Percentiles rank a stretch among this genome's conserved stretches.
phyloP scores from a whole-genome alignment of 78 protist species.

The Chrysochromulina parva region DNA sequence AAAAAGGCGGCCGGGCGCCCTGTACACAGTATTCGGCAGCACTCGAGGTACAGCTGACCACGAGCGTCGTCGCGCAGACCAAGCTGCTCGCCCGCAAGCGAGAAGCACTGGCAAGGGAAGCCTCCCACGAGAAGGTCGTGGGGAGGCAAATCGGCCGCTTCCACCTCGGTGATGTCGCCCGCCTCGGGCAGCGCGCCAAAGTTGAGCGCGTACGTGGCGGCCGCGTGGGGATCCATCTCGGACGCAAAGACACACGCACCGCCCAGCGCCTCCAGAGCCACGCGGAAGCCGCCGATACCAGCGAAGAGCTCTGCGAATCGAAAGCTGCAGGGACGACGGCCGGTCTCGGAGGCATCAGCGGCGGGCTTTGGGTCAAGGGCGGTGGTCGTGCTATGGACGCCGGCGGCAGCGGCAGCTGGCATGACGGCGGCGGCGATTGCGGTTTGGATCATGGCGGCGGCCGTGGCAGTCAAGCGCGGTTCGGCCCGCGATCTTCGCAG shows the following conservation, averaged over 20 bases:
- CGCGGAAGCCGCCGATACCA: constrained; percentile 5
- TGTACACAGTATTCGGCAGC: not conserved
- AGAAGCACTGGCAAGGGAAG: constrained; percentile 14
- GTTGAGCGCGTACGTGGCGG: not conserved
- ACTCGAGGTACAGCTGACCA: no score
- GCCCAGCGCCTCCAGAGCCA: not conserved
- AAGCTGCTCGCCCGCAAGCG: not conserved
- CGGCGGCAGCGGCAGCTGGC: no score
- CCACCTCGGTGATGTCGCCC: not conserved
- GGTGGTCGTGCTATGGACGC: no score
- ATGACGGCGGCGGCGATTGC: no score
- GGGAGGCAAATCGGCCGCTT: not conserved
- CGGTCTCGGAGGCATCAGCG: no score
- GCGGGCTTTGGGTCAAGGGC: no score
- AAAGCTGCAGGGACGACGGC: no score
- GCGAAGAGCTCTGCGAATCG: not conserved
- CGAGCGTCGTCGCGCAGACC: no score
- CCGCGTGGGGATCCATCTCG: not conserved
- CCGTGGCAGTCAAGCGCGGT: no score
- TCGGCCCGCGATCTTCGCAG: no score
- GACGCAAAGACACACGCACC: not conserved
- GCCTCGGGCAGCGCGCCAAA: not conserved
- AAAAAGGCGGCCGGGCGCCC: not conserved
- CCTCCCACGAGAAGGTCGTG: constrained; percentile 23
- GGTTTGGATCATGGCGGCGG: no score